A percentile compares a stretch with the other conserved stretches of the same genome.
phyloP scores from a whole-genome alignment of 257 asterid species.

The Ocimum tenuiflorum region DNA sequence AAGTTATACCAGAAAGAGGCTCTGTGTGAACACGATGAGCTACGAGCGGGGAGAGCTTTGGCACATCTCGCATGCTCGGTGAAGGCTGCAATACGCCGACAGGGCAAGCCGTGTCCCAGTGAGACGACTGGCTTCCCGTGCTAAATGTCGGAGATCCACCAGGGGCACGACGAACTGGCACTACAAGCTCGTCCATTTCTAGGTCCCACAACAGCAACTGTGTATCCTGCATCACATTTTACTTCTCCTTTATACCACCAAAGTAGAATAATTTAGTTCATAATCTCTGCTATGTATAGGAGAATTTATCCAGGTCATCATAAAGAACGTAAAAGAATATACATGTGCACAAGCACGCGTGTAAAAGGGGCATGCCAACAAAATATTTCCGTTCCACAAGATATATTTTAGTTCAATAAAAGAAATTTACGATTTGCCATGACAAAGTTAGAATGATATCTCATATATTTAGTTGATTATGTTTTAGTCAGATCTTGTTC shows the following conservation, averaged over 20 bases:
- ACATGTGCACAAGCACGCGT: too few species aligned
- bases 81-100: slow-evolving; percentile 78
- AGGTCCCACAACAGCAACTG: slow-evolving; percentile 94
- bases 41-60: slow-evolving; percentile 79
- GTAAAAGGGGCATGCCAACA: too few species aligned
- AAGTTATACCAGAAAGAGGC: slow-evolving; percentile 79
- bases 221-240: slow-evolving; percentile 52
- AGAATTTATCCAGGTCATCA: too few species aligned
- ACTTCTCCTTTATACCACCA: background rate
- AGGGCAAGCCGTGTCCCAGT: slow-evolving; percentile 81
- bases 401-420: too few species aligned
- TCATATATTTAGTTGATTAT: too few species aligned
- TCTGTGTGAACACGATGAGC: slow-evolving; percentile 92
- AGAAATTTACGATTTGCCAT: too few species aligned
- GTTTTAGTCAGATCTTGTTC: too few species aligned
- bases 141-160: slow-evolving; percentile 94
- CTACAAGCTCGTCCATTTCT: slow-evolving; percentile 95
- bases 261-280: background rate
- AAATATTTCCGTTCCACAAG: too few species aligned
- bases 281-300: too few species aligned
- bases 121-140: slow-evolving; percentile 86
- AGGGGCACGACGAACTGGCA: slow-evolving; percentile 89
- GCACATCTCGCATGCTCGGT: slow-evolving; percentile 83
- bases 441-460: too few species aligned
- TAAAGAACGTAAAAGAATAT: too few species aligned